Conservation (phyloP, 306 rosid species). For the Castanopsis chinensis region DNA sequence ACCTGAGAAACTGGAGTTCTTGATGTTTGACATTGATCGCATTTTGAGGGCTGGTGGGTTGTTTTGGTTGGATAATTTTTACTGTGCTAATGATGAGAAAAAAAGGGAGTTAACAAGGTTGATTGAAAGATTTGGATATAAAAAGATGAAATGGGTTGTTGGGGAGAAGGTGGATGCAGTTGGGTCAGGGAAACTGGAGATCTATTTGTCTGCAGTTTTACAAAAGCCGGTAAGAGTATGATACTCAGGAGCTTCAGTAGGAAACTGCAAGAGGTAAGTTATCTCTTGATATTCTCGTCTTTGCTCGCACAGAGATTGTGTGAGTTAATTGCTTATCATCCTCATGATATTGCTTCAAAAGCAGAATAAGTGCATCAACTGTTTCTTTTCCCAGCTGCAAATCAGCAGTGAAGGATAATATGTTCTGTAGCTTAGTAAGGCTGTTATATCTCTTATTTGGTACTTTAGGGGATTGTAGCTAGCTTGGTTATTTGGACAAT, state of each 20-base stretch:
- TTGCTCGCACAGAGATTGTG: constrained; percentile 21
- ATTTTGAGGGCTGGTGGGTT: constrained; percentile 76
- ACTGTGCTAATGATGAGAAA: constrained; percentile 66
- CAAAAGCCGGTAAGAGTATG: constrained; percentile 81
- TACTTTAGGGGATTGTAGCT: constrained; percentile 17
- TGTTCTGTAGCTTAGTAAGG: constrained; percentile 20
- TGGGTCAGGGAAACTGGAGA: constrained; percentile 53
- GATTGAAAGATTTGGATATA: constrained; percentile 87
- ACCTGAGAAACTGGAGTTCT: constrained; percentile 70
- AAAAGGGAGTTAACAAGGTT: constrained; percentile 62
- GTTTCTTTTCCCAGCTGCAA: constrained; percentile 39
- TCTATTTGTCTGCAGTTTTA: constrained; percentile 74
- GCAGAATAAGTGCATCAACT: constrained; percentile 44
- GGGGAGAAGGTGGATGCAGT: constrained; percentile 61
- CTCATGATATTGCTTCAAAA: constrained; percentile 33
- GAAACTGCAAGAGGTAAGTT: constrained; percentile 36
- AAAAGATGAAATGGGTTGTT: constrained; percentile 85
- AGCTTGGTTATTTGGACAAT: neutral
- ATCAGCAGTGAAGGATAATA: constrained; percentile 35
- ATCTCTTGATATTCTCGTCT: constrained; percentile 27
- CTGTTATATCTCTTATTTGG: constrained; percentile 26
- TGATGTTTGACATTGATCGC: constrained; percentile 83
- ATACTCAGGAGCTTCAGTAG: constrained; percentile 18
- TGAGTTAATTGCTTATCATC: constrained; percentile 35
- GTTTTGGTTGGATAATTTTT: constrained; percentile 89